Conservation (phyloP, 345 rosid genomes). For the Gossypium stocksii region DNA sequence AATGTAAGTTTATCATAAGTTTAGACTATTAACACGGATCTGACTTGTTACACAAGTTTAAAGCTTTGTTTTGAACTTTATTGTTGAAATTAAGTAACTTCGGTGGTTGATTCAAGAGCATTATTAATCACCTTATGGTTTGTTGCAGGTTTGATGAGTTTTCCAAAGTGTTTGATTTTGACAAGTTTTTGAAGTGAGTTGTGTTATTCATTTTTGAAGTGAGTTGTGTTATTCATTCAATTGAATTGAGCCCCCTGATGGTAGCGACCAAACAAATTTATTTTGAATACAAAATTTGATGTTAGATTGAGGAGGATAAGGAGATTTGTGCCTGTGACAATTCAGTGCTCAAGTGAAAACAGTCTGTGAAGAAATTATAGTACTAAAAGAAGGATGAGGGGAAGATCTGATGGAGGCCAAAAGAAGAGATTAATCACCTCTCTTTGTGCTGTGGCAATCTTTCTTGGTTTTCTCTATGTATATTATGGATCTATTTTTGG, state of each 20-base stretch:
- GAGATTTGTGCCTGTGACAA: slow-evolving; percentile 20
- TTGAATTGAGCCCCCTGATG: slow-evolving; percentile 4
- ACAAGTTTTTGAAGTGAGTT: slow-evolving; percentile 7
- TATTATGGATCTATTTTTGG: slow-evolving; percentile 67
- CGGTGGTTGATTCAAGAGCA: neutral
- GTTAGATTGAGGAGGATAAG: slow-evolving; percentile 5
- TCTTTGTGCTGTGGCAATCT: slow-evolving; percentile 41
- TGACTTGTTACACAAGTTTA: slow-evolving; percentile 1
- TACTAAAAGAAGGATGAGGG: slow-evolving; percentile 54
- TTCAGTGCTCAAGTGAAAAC: slow-evolving; percentile 15
- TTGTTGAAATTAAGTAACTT: neutral
- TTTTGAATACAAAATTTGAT: slow-evolving; percentile 5
- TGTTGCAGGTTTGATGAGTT: slow-evolving; percentile 15
- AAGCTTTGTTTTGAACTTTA: slow-evolving; percentile 2
- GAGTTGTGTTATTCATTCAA: neutral
- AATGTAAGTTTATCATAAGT: neutral
- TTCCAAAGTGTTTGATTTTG: neutral
- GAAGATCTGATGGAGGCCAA: slow-evolving; percentile 85
- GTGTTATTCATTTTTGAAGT: neutral
- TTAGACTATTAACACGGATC: slow-evolving; percentile 11
- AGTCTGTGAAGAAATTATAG: slow-evolving; percentile 19
- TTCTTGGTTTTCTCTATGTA: slow-evolving; percentile 67
- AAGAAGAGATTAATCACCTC: slow-evolving; percentile 73
- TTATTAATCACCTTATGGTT: slow-evolving; percentile 1
- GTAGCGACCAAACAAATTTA: neutral